Evolutionary conservation across 2,329 filamentous ascomycete species (phyloP).

Genomic region (Huntiella moniliformis): DNA sequence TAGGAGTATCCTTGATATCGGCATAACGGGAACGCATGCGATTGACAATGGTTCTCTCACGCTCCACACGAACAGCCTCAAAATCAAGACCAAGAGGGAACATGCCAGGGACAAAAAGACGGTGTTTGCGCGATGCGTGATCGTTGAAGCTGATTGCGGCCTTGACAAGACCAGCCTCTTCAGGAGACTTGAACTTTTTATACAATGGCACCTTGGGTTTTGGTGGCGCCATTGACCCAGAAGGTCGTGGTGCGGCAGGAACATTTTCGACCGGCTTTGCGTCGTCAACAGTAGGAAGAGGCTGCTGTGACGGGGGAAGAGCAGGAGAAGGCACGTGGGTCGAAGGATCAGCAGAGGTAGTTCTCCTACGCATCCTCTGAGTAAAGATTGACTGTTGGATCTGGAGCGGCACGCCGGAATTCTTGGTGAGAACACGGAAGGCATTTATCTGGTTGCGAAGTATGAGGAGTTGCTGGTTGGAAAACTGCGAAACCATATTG

Average conservation of each 20-base stretch:
- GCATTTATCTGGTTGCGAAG: conserved; percentile 76
- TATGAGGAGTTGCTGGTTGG: conserved; percentile 57
- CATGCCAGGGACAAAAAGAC: conserved; percentile 67
- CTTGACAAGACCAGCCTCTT: conserved; percentile 33
- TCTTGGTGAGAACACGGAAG: conserved; percentile 80
- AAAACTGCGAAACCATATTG: conserved; percentile 40
- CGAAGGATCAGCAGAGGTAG: conserved; percentile 25
- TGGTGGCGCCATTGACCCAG: conserved; percentile 10
- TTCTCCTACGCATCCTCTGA: conserved; percentile 42
- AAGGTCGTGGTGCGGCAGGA: conserved; percentile 9
- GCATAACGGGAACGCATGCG: conserved; percentile 68
- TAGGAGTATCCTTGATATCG: conserved; percentile 67
- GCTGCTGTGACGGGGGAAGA: conserved; percentile 15
- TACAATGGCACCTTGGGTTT: conserved; percentile 34
- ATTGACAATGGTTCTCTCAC: conserved; percentile 78
- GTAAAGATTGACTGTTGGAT: conserved; percentile 73
- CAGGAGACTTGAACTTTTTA: conserved; percentile 60
- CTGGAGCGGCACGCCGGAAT: conserved; percentile 56
- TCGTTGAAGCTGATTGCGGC: conserved; percentile 58
- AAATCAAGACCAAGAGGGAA: conserved; percentile 80
- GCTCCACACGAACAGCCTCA: conserved; percentile 67
- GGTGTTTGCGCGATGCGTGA: conserved; percentile 56
- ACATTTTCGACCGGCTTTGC: conserved; percentile 14
- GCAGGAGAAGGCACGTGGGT: conserved; percentile 15
- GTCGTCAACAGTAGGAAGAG: conserved; percentile 11